Base-by-base conservation (phyloP, 805 yeast genomes). In the Hyphopichia homilentoma region DNA sequence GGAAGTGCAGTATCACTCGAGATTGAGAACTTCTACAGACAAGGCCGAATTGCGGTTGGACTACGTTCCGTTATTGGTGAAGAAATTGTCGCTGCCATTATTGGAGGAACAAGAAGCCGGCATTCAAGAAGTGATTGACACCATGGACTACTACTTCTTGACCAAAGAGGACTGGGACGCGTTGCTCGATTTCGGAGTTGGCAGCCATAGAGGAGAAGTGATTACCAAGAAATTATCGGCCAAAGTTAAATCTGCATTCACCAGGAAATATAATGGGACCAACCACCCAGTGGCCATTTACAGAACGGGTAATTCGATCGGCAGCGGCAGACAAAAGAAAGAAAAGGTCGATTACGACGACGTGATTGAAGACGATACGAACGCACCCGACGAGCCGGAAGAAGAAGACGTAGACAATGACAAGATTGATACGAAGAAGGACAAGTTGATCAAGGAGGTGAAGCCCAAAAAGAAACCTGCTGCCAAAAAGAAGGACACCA, bases 151-250 rank as follows among this genome's bases (percentile, higher is more conserved):
- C 21, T 93, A 93, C 57, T 93, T 78, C 49, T 56, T 93, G 23
- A 84, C 95, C 6, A 83, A 78, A 48, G 95, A 89, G 36, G 97
- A 93, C 57, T 90, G 95, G 89, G 97, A 90, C 50, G 73, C 72
- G 15, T 63, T 93, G 7, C 69, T 87, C 73, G 97, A 89, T 41
- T 75, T 89, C 40, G 82, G 86, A 12, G 80, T 88, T 8, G 95
- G 95, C 0, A 30, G 33, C 12, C 24, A 38, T n/a, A 54, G 55
- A 20, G 60, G 68, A 34, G 75, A 72, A 5, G 48, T 53, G 1
- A 42, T 62, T 7, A 44, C 73, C 35, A 85, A 85, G 57, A 72
- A 75, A 46, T 70, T 90, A 4, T 78, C 90, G 7, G 74, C 96
- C 1, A 70, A 79, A n/a, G 78, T 77, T 11, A 94, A 93, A 54